Percentiles rank a stretch among this genome's conserved stretches.
phyloP scores from a whole-genome alignment of 805 yeast species.

The Yarrowia sp. region DNA sequence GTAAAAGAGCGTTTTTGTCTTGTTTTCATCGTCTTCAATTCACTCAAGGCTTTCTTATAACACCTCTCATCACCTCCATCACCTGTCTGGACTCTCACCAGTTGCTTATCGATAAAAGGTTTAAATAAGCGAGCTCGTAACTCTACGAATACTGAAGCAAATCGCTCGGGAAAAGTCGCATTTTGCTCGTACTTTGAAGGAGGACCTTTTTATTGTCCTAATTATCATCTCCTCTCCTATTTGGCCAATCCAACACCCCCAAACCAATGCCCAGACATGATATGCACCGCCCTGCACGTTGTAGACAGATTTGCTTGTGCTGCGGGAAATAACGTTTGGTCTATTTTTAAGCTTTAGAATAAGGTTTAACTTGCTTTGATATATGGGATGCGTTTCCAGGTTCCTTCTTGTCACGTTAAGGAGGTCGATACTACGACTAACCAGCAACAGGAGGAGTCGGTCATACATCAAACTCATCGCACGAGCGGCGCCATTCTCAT shows the following conservation, averaged over 20 bases:
- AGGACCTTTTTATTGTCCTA: too few species aligned
- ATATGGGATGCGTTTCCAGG: neutral
- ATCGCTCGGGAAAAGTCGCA: neutral
- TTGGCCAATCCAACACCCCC: neutral
- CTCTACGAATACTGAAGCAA: neutral
- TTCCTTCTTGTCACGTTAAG: neutral
- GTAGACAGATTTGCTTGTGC: neutral
- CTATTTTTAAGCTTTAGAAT: neutral
- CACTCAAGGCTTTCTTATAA: too few species aligned
- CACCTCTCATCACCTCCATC: too few species aligned
- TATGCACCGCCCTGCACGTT: neutral
- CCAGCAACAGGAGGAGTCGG: constrained; percentile 17
- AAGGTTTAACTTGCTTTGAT: constrained; percentile 16
- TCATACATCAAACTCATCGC: neutral
- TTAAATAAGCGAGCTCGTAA: neutral
- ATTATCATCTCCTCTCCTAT: neutral
- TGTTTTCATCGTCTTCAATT: too few species aligned
- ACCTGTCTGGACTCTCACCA: neutral
- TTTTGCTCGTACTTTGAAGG: too few species aligned
- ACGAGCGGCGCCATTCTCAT: too few species aligned
- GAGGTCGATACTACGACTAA: neutral
- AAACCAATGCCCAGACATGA: neutral
- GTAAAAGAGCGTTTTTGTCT: too few species aligned
- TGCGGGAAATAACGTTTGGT: neutral
- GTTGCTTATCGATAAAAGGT: neutral